Base-by-base conservation (phyloP, 805 yeast species). In the Ogataea saltuana region DNA sequence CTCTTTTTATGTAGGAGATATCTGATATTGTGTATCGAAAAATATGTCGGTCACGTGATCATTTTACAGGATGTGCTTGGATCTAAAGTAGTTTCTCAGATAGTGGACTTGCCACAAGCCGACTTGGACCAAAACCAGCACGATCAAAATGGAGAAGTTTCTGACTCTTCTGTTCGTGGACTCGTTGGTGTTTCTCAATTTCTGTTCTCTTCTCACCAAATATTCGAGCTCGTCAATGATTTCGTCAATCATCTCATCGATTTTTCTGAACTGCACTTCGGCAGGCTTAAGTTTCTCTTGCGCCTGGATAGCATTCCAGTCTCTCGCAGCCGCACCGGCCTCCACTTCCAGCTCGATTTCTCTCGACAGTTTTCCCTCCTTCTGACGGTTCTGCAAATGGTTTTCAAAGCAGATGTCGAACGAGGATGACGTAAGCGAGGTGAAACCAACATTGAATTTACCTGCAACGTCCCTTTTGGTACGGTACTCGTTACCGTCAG, bases 261-360 rank as follows among this genome's bases (percentile, higher is more conserved):
- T 75, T 63, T 85, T 83, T 67, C 93, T 84, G 64, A 93, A 75
- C 58, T 88, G 95, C 44, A 90, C 82, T 68, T 93, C 99, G 39
- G 85, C 80, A 4, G 99, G 98, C 68, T 85, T 87, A 65, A 93
- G 81, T 64, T 88, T 88, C 67, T 93, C 98, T 33, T 85, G 78
- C 35, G 96, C 90, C 71, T 90, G 97, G 50, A 90, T 73, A 18
- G 89, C 88, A 62, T 89, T 88, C 97, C 98, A 93, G 70, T 93
- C 98, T 67, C 98, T 84, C 31, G 98, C 99, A 58, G 89, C 87
- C 39, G 97, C 87, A 33, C 99, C 99, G 49, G 89, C 82, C 66
- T 93, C 98, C 46, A 93, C 83, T 51, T 90, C 97, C 58, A 93
- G 72, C 60, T 89, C 97, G 55, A 93, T 71, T 41, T 83, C 83